phyloP scores from a whole-genome alignment of 495 filamentous ascomycete species.

The Hypoxylon lienhwacheense region DNA sequence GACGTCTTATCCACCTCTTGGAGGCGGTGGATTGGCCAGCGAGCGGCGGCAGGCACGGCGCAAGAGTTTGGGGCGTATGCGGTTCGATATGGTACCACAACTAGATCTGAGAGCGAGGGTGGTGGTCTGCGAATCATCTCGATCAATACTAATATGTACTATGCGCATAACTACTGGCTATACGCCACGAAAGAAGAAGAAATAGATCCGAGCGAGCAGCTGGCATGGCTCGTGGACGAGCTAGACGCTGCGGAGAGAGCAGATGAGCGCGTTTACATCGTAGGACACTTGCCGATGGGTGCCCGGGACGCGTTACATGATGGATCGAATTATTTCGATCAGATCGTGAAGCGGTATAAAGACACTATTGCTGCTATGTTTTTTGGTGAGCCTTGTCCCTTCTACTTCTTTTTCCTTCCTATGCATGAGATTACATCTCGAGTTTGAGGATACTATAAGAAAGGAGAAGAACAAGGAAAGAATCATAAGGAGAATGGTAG shows the following conservation, averaged over 20 bases:
- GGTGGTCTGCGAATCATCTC: conserved; percentile 58
- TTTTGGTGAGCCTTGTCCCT: conserved; percentile 41
- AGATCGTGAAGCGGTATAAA: conserved; percentile 56
- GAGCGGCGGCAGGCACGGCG: conserved; percentile 39
- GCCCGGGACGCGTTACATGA: conserved; percentile 53
- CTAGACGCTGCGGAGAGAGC: conserved; percentile 54
- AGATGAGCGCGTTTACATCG: conserved; percentile 56
- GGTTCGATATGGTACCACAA: conserved; percentile 5
- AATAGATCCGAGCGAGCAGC: conserved; percentile 50
- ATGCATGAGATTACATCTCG: not conserved
- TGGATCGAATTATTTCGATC: conserved; percentile 56
- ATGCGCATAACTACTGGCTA: conserved; percentile 57
- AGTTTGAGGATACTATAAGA: too few relatives aligned
- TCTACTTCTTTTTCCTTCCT: not conserved
- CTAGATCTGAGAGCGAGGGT: conserved; percentile 40
- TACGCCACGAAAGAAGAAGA: conserved; percentile 55
- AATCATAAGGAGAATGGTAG: not conserved
- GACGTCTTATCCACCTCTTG: conserved; percentile 51
- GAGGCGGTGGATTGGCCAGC: conserved; percentile 47
- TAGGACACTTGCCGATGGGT: conserved; percentile 57
- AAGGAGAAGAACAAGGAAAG: not conserved
- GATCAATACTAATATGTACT: conserved; percentile 61
- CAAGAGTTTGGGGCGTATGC: conserved; percentile 55
- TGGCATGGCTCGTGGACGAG: conserved; percentile 55
- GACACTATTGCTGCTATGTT: conserved; percentile 59